These are phyloP conservation scores for Aspergillus neotritici DNA, from an alignment of 2,329 filamentous ascomycete genomes.

Conservation along the genomic window DNA sequence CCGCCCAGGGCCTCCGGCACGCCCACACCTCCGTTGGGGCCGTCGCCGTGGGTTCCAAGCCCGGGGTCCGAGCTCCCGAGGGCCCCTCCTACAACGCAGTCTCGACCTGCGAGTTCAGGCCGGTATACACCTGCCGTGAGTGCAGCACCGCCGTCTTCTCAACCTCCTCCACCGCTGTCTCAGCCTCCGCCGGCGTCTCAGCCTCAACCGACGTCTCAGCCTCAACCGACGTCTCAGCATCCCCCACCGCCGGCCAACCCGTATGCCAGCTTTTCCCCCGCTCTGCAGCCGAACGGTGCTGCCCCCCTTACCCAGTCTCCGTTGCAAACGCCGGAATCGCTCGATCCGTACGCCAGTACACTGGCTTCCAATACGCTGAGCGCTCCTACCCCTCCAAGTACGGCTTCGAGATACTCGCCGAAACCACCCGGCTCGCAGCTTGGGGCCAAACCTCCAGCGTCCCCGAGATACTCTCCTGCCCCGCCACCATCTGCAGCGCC, in stretches of 20 bases:
- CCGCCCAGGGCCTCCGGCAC: constrained; percentile 13
- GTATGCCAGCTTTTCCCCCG: constrained; percentile 16
- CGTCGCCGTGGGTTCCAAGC: constrained; percentile 28
- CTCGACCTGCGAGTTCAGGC: constrained; percentile 50
- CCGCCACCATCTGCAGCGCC: constrained; percentile 32
- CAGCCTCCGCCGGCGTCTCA: constrained; percentile 7
- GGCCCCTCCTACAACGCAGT: constrained; percentile 46
- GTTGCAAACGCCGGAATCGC: constrained; percentile 27
- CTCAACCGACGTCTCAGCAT: constrained; percentile 12
- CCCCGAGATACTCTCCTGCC: constrained; percentile 42
- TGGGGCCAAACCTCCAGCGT: constrained; percentile 32
- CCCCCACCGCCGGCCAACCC: constrained; percentile 13
- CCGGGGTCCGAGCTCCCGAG: constrained; percentile 55
- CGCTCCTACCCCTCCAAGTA: constrained; percentile 24
- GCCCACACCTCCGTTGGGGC: constrained; percentile 21
- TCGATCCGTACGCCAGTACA: constrained; percentile 29
- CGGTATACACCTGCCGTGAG: constrained; percentile 37
- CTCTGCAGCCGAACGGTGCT: constrained; percentile 16
- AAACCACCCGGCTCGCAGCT: constrained; percentile 31
- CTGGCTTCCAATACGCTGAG: constrained; percentile 24
- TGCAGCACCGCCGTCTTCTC: constrained; percentile 15
- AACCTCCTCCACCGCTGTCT: constrained; percentile 1
- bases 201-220: constrained; percentile 14
- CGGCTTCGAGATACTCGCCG: constrained; percentile 39
- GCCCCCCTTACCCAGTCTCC: constrained; percentile 15